Evolutionary conservation across 768 basidiomycete species (phyloP), one percentile per base, ranked within the genome.

Genomic region (Terana coerulea): DNA sequence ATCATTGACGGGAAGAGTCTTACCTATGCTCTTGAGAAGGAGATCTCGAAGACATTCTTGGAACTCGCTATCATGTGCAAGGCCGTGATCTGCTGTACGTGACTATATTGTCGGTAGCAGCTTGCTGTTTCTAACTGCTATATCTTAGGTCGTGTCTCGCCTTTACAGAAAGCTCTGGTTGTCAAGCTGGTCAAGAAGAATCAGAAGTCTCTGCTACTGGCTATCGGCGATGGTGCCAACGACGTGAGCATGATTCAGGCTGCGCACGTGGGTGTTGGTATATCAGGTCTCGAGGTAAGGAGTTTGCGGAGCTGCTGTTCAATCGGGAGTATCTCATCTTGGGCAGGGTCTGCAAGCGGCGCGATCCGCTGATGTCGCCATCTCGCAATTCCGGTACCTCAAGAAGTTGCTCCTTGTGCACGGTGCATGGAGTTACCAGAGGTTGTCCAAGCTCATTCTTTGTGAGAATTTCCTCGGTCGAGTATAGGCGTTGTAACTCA

Each of bases 221-320:
- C 95, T 3, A 98, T 98, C 45, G 95, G 95, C 19, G 95, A 98
- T 58, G 95, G 95, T 44, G 95, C 95, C 1, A 98, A 98, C 67
- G 95, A 98, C 67, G 95, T 98, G 59, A 91, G 91, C 65, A 98
- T 98, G 95, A 98, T 98, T 53, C 95, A 98, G 65, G 95, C 95
- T 30, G 95, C 95, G 0, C 95, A 98, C 64, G 91, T 98, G 40
- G 95, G 95, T 26, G 87, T 98, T 49, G 95, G 95, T 61, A 98
- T 98, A 42, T 98, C 95, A 39, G 95, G 95, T 47, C 90, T 98
- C 21, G 95, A 99, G 78, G 92, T 91, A 59, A 12, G 74, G 61
- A 21, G 14, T 39, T 28, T 29, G 28, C 19, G 12, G 26, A 26
- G 21, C 1, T 25, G 14, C 3, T 1, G 15, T 11, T 35, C 37